phyloP scores from a whole-genome alignment of 345 rosid genomes.

The Populus deltoides region DNA sequence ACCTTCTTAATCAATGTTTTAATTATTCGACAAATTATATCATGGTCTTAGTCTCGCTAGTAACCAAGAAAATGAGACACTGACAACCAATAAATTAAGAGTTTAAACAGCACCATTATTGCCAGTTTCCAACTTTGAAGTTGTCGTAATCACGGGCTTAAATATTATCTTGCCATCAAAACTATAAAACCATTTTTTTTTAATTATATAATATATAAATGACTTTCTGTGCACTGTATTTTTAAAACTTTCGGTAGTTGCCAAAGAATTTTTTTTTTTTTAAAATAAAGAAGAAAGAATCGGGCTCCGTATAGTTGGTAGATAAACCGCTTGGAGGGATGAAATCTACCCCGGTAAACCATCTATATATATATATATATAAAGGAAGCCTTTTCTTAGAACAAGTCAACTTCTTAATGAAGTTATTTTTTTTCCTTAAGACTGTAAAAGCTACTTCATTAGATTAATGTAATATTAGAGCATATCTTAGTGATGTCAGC shows the following conservation, averaged over 20 bases:
- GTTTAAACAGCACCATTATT: slow-evolving; percentile 1
- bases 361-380: not conserved
- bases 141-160: slow-evolving; percentile 12
- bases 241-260: slow-evolving; percentile 13
- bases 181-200: not conserved
- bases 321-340: slow-evolving; percentile 9
- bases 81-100: not conserved
- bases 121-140: slow-evolving; percentile 20
- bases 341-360: slow-evolving; percentile 9
- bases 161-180: slow-evolving; percentile 14
- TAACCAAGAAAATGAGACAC: slow-evolving; percentile 18
- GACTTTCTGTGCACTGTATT: not conserved
- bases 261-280: not conserved
- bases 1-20: slow-evolving; percentile 10
- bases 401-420: slow-evolving; percentile 22
- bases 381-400: not conserved
- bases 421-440: slow-evolving; percentile 8
- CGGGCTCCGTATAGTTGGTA: slow-evolving; percentile 9
- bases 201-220: not conserved
- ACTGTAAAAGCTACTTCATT: slow-evolving; percentile 1
- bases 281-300: not conserved
- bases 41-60: slow-evolving; percentile 1
- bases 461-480: not conserved
- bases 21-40: slow-evolving; percentile 1
- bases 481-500: slow-evolving; percentile 23